phyloP scores from a whole-genome alignment of 164 flowering plant genomes.

The Vitis labrusca region DNA sequence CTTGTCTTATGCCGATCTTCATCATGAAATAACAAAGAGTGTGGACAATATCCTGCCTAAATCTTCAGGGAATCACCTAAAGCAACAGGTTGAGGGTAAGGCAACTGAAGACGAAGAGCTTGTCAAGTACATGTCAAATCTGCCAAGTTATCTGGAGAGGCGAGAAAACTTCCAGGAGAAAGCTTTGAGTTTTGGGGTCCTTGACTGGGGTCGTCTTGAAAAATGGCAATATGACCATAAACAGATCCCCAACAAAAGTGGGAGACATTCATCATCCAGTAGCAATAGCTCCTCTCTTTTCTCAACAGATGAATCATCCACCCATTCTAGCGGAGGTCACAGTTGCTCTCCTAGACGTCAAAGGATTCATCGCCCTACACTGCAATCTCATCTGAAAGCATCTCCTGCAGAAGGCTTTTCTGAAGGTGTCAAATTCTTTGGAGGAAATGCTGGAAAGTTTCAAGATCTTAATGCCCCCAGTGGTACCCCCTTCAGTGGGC shows the following conservation, averaged over 20 bases:
- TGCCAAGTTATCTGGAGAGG: constrained; percentile 73
- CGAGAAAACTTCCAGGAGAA: constrained; percentile 49
- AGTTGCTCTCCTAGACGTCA: constrained; percentile 38
- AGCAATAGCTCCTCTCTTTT: constrained; percentile 32
- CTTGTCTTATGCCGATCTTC: constrained; percentile 35
- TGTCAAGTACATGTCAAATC: constrained; percentile 88
- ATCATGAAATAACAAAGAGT: constrained; percentile 23
- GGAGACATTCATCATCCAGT: constrained; percentile 34
- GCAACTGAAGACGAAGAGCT: constrained; percentile 58
- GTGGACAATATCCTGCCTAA: constrained; percentile 16
- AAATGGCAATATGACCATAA: constrained; percentile 60
- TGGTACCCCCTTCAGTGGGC: constrained; percentile 8
- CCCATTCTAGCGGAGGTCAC: constrained; percentile 32
- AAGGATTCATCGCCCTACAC: constrained; percentile 20
- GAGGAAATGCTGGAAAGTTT: constrained; percentile 14
- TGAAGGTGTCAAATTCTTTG: constrained; percentile 6
- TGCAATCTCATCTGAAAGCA: constrained; percentile 28
- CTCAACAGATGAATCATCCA: constrained; percentile 40
- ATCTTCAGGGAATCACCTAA: constrained; percentile 29
- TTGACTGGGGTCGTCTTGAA: constrained; percentile 80
- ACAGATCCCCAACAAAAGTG: constrained; percentile 17
- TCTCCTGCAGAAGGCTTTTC: constrained; percentile 20
- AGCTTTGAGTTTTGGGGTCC: constrained; percentile 78
- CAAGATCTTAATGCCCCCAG: constrained; percentile 13
- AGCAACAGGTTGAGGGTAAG: constrained; percentile 23